Conservation (phyloP, 2,329 filamentous ascomycete species). For the Coniochaeta prunicola region DNA sequence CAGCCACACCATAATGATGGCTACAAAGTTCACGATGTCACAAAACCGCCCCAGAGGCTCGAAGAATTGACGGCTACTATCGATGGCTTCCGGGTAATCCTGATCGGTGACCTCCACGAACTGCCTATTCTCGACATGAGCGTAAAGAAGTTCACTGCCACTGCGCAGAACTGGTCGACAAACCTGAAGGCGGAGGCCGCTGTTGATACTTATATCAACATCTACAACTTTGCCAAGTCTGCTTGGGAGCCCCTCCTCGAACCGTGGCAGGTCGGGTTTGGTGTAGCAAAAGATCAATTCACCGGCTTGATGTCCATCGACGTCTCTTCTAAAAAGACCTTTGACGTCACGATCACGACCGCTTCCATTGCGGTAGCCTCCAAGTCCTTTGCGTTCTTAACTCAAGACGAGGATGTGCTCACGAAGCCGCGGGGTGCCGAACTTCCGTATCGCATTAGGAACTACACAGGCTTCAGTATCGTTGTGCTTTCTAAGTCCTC, state of each 20-base stretch:
- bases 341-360: constrained; percentile 89
- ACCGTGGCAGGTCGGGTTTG: constrained; percentile 91
- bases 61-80: constrained; percentile 84
- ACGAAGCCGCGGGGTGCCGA: constrained; percentile 89
- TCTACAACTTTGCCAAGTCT: constrained; percentile 99
- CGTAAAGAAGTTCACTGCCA: constrained; percentile 79
- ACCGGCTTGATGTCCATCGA: constrained; percentile 77
- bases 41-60: constrained; percentile 25
- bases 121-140: constrained; percentile 90
- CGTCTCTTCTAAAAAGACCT: constrained; percentile 77
- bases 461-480: constrained; percentile 91
- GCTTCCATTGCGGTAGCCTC: constrained; percentile 89
- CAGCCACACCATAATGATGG: constrained; percentile 6
- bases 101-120: constrained; percentile 95
- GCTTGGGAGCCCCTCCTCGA: constrained; percentile 96
- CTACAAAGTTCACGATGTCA: constrained; percentile 22
- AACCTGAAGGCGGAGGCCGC: constrained; percentile 79
- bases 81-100: constrained; percentile 81
- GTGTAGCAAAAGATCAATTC: constrained; percentile 70
- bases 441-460: constrained; percentile 86
- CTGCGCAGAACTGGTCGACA: constrained; percentile 85
- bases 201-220: constrained; percentile 91
- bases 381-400: constrained; percentile 87
- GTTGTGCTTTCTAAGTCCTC: constrained; percentile 72
- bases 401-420: constrained; percentile 80